phyloP scores from a whole-genome alignment of 345 rosid genomes.

The Salix suchowensis region DNA sequence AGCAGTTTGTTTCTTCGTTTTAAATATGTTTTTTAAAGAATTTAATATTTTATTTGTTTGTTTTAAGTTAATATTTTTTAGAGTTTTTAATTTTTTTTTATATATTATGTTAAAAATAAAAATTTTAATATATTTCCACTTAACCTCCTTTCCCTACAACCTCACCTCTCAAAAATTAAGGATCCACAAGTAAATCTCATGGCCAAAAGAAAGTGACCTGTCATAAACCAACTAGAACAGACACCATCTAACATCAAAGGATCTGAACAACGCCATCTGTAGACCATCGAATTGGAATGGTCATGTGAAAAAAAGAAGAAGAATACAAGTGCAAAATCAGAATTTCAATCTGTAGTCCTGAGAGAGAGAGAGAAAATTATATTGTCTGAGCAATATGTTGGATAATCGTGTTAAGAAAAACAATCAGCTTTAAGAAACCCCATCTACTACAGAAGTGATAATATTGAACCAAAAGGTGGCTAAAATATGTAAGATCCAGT shows the following conservation, averaged over 20 bases:
- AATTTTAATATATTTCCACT: too few relatives aligned
- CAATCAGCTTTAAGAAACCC: neutral
- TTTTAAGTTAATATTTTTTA: too few relatives aligned
- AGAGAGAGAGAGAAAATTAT: neutral
- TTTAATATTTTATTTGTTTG: too few relatives aligned
- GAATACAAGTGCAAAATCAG: too few relatives aligned
- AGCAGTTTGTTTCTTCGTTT: too few relatives aligned
- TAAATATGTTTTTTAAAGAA: too few relatives aligned
- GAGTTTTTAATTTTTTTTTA: too few relatives aligned
- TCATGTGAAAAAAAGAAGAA: neutral
- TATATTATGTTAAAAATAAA: too few relatives aligned
- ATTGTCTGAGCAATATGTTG: neutral
- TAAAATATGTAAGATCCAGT: neutral
- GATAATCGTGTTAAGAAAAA: neutral
- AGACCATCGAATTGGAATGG: neutral
- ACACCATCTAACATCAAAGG: slow-evolving; percentile 9
- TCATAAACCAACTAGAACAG: neutral
- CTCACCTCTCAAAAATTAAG: neutral
- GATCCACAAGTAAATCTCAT: slow-evolving; percentile 1
- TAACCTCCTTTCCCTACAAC: neutral
- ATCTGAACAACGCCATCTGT: neutral
- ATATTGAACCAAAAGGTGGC: neutral
- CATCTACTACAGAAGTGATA: neutral
- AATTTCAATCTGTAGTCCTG: neutral
- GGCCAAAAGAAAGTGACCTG: slow-evolving; percentile 10